Conservation (phyloP, 2,329 filamentous ascomycete genomes). For the Paecilomyces sp. region DNA sequence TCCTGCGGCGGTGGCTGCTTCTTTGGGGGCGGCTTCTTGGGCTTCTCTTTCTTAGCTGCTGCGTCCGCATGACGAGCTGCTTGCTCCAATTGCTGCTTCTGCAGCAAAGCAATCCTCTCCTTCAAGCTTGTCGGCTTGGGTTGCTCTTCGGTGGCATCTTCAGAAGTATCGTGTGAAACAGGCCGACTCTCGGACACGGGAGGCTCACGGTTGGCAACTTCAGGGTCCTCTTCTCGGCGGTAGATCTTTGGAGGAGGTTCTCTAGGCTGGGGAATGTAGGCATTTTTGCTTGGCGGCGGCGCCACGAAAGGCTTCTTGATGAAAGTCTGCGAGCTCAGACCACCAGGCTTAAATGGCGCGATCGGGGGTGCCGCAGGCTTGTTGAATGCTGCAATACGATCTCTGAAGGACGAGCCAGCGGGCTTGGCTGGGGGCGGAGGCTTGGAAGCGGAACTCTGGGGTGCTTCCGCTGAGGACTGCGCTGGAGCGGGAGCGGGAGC, state of each 20-base stretch:
- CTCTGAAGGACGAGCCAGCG: constrained; percentile 70
- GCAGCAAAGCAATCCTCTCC: constrained; percentile 86
- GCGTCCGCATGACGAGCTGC: constrained; percentile 74
- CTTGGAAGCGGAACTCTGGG: constrained; percentile 41
- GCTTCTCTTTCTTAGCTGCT: constrained; percentile 76
- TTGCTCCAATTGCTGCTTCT: constrained; percentile 89
- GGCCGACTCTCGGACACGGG: constrained; percentile 24
- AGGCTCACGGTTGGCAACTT: constrained; percentile 26
- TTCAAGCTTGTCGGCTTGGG: constrained; percentile 91
- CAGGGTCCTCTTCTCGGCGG: constrained; percentile 77
- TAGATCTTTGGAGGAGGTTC: constrained; percentile 73
- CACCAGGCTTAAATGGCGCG: constrained; percentile 79
- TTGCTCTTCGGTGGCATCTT: constrained; percentile 61
- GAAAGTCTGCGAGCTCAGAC: constrained; percentile 53
- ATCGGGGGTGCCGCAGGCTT: constrained; percentile 77
- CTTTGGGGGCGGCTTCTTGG: constrained; percentile 64
- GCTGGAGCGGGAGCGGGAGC: constrained; percentile 24
- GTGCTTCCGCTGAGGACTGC: constrained; percentile 28
- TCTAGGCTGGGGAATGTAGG: constrained; percentile 70
- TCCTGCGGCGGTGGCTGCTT: constrained; percentile 51
- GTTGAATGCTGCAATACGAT: constrained; percentile 96
- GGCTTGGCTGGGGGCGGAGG: constrained; percentile 73
- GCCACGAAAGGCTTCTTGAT: constrained; percentile 97
- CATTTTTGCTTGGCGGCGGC: constrained; percentile 85
- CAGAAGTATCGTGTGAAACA: constrained; percentile 39